Evolutionary conservation across 1,139 yeast genomes (phyloP), one percentile per base, ranked within the genome.

Genomic region (Yamadazyma dendronema): DNA sequence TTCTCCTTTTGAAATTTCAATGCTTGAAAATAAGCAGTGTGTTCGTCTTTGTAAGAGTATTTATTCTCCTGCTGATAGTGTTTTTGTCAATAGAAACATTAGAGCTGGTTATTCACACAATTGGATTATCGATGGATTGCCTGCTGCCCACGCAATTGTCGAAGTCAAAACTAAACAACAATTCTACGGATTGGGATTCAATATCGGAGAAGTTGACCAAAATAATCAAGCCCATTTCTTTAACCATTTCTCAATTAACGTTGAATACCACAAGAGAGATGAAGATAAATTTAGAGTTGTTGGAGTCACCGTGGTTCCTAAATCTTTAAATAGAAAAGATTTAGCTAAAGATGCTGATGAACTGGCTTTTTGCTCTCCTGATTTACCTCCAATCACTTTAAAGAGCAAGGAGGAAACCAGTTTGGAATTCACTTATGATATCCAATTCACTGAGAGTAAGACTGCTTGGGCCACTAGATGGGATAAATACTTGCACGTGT

Each of bases 401-500:
- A 49, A 41, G 27, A 59, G 56, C 36, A 62, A 59, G n/a, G 40
- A 45, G 15, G 65, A 60, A 16, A 57, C 65, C 7, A 49, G 50
- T 4, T 74, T 70, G 3, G 33, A 50, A 35, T 71, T 57, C 50
- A 64, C 75, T 9, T 71, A 71, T 50, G 58, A 81, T 3, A 77
- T 84, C 16, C 54, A 54, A 10, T 92, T 92, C 73, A 60, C 65
- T 22, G 74, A 75, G 40, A 84, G 95, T 12, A 67, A 66, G 11
- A 86, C 94, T 11, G 80, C 83, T 9, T 92, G 97, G 98, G 97
- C 97, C 23, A 92, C 97, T 1, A 81, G 99, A 67, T 92, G 99
- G 99, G 98, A 92, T 61, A 87, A 88, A 61, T 92, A 92, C 59
- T 74, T 92, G 54, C 95, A 88, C 54, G 94, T 85, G 26, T 84